Evolutionary conservation across 331 rosid species (phyloP).

Genomic region (Cucumis variabilis): DNA sequence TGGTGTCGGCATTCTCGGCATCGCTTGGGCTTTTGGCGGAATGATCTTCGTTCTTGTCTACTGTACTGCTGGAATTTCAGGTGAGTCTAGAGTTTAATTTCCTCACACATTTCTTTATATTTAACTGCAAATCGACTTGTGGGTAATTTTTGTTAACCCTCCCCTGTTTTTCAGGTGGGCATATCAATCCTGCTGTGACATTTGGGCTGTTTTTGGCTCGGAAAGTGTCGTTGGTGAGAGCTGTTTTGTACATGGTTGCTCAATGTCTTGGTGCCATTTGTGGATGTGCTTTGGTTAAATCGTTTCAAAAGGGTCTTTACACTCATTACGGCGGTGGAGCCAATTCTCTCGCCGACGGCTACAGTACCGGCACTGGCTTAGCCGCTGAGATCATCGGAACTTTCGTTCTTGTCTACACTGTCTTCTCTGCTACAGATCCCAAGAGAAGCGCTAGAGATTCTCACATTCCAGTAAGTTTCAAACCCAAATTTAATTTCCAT

Average conservation of each 20-base stretch:
- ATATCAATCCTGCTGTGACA: slow-evolving; percentile 93
- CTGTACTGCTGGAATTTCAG: slow-evolving; percentile 94
- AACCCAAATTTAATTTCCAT: background rate
- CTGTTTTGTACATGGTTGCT: slow-evolving; percentile 67
- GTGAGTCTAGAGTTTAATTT: slow-evolving; percentile 35
- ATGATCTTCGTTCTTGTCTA: slow-evolving; percentile 92
- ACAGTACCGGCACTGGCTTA: slow-evolving; percentile 68
- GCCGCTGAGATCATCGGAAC: slow-evolving; percentile 93
- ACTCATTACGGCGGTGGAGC: slow-evolving; percentile 74
- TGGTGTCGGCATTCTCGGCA: slow-evolving; percentile 81
- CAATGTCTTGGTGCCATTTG: slow-evolving; percentile 80
- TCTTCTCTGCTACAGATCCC: slow-evolving; percentile 80
- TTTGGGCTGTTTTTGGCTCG: slow-evolving; percentile 77
- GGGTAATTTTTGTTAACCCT: background rate
- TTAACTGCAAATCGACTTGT: slow-evolving; percentile 7
- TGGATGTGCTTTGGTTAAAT: slow-evolving; percentile 77
- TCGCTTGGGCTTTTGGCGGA: slow-evolving; percentile 98
- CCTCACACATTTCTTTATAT: background rate
- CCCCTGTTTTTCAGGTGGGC: slow-evolving; percentile 63
- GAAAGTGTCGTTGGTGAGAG: slow-evolving; percentile 76
- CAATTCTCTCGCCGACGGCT: slow-evolving; percentile 55
- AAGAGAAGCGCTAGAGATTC: slow-evolving; percentile 83
- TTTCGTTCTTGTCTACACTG: slow-evolving; percentile 63
- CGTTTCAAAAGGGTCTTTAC: slow-evolving; percentile 62
- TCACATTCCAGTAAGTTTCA: slow-evolving; percentile 74